A percentile compares a stretch with the other conserved stretches of the same genome.
phyloP scores from a whole-genome alignment of 495 filamentous ascomycete species.

The Penicillium alfredii region DNA sequence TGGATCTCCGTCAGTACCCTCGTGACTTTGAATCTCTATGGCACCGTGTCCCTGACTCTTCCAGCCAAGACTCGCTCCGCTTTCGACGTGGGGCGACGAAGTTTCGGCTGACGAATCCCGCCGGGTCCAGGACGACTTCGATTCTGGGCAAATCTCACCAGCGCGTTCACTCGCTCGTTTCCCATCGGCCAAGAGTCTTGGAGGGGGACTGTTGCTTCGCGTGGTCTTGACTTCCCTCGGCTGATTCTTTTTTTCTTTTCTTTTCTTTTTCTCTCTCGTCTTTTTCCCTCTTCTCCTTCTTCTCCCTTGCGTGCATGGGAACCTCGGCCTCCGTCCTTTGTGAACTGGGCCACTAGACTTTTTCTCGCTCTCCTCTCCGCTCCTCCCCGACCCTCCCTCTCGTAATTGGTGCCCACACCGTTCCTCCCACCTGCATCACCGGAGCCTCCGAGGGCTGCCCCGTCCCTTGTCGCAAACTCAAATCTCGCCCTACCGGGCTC shows the following conservation, averaged over 20 bases:
- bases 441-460: not conserved
- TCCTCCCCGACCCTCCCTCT: not conserved
- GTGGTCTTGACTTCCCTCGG: constrained; percentile 12
- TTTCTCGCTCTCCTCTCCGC: constrained; percentile 2
- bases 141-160: constrained; percentile 18
- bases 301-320: not conserved
- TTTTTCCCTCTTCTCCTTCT: constrained; percentile 4
- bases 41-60: no score
- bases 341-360: no score
- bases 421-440: no score
- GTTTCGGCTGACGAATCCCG: constrained; percentile 31
- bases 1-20: no score
- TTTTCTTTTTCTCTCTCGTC: constrained; percentile 16
- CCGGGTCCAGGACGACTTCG: constrained; percentile 12
- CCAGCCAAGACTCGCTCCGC: constrained; percentile 22
- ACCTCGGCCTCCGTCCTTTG: no score
- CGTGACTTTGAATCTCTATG: no score
- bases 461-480: no score
- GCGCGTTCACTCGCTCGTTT: constrained; percentile 11
- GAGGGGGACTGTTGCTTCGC: no score
- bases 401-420: no score
- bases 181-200: constrained; percentile 17
- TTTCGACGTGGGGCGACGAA: constrained; percentile 20
- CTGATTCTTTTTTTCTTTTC: constrained; percentile 12
- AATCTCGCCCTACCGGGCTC: constrained; percentile 21